A percentile compares a stretch with the other conserved stretches of the same genome.
phyloP scores from a whole-genome alignment of 306 rosid genomes.

The Herpetospermum pedunculosum region DNA sequence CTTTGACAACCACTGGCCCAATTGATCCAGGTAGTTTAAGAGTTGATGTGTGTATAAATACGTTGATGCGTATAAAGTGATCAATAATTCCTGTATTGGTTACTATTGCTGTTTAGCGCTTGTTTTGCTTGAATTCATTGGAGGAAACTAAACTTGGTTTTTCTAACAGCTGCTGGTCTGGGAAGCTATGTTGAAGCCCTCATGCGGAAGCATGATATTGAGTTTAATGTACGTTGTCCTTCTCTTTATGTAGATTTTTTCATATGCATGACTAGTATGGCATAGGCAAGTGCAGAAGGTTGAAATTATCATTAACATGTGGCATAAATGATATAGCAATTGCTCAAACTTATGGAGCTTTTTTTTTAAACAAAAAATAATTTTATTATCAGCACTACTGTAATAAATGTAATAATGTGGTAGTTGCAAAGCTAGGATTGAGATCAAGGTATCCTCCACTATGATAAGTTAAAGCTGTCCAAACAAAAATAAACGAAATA shows the following conservation, averaged over 20 bases:
- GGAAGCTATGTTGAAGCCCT: slow-evolving; percentile 93
- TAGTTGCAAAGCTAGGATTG: background rate
- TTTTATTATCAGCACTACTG: background rate
- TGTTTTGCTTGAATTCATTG: background rate
- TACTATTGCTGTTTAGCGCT: background rate
- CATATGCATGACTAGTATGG: background rate
- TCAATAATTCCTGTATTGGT: background rate
- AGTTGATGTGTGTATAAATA: background rate
- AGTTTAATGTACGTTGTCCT: slow-evolving; percentile 56
- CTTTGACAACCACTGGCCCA: slow-evolving; percentile 63
- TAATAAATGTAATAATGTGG: background rate
- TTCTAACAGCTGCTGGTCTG: slow-evolving; percentile 80
- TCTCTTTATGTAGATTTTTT: background rate
- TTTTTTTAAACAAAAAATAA: background rate
- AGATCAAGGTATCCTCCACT: background rate
- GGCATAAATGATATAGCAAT: background rate
- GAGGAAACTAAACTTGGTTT: slow-evolving; percentile 7
- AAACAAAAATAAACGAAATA: background rate
- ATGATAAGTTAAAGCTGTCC: background rate
- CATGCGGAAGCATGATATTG: slow-evolving; percentile 70
- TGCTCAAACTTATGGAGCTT: background rate
- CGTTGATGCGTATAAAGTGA: background rate
- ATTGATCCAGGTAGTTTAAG: slow-evolving; percentile 58
- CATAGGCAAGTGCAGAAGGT: background rate
- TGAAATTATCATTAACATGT: background rate